Evolutionary conservation across 164 flowering plant genomes (phyloP), one percentile per base, ranked within the genome.

Genomic region (Hamamelis virginiana): DNA sequence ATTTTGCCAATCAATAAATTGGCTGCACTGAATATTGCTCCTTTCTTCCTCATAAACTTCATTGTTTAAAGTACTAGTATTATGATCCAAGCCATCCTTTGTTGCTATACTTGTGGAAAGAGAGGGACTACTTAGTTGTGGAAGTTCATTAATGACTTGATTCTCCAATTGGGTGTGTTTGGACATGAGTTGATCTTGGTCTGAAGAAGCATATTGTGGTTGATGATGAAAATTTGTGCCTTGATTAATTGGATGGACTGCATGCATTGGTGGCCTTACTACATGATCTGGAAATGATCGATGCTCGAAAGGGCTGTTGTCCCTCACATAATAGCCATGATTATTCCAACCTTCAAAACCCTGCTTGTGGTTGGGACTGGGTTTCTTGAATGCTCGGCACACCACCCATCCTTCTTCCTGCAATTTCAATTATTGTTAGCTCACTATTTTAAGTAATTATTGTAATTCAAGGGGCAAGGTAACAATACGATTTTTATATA

Each of bases 321-420:
- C 69, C 62, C 69, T 62, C 9, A 67, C 46, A 55, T 78, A 77
- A 67, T 77, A 82, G 60, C 72, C 41, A 9, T 75, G 78, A 68
- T 75, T 78, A 68, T 75, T 78, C 88, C 87, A 85, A 1, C 84
- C 79, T 57, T 84, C 86, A 14, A 64, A 81, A 4, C 84, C 81
- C 77, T 76, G 92, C 64, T 78, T 80, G 62, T 83, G 90, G 66
- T 73, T 84, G 6, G 94, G 91, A 58, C 59, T 78, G 21, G 87
- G 91, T 80, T 93, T 93, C 77, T 79, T 91, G 83, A 93, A 93
- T 72, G 97, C 95, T 3, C 98, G 74, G 57, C 98, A 93, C 3
- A 93, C 97, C 22, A 93, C 98, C 98, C 98, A 93, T 72, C 95
- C 98, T 85, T 91, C 98, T 71, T 94, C 98, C 97, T 91, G 87